These are phyloP conservation scores for Isochrysis galbana DNA, from an alignment of 78 protist species.

Conservation along the genomic window DNA sequence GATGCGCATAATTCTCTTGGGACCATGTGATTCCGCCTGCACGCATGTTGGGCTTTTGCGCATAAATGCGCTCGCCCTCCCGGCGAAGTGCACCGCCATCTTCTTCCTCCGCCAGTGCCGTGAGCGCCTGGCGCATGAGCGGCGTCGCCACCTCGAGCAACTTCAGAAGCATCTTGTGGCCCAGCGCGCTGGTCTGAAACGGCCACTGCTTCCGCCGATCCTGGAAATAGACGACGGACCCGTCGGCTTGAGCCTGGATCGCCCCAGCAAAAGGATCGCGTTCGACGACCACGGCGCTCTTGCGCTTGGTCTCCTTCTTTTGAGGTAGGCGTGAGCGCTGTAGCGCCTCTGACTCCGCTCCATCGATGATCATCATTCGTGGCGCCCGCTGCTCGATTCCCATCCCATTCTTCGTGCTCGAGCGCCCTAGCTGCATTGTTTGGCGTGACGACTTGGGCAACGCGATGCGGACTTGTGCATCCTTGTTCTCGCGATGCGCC, in stretches of 20 bases:
- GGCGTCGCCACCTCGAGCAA: neutral
- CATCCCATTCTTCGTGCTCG: too few relatives aligned
- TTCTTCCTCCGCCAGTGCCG: neutral
- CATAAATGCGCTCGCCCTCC: slow-evolving; percentile 16
- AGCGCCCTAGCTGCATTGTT: too few relatives aligned
- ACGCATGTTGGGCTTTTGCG: neutral
- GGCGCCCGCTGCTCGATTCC: neutral
- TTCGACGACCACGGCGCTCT: too few relatives aligned
- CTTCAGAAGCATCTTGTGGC: neutral
- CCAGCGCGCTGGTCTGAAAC: neutral
- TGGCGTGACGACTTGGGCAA: neutral
- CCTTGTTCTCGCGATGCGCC: neutral
- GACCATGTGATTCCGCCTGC: neutral
- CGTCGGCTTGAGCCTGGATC: neutral
- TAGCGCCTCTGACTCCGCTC: too few relatives aligned
- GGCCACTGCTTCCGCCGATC: neutral
- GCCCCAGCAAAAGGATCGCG: neutral
- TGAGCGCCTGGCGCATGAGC: neutral
- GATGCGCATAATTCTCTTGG: slow-evolving; percentile 1
- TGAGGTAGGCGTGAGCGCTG: too few relatives aligned
- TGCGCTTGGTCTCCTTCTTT: too few relatives aligned
- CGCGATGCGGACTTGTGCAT: neutral
- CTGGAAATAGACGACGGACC: neutral
- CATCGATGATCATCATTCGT: neutral
- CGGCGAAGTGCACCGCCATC: neutral